Conservation (phyloP, 1,284 basidiomycete genomes). For the Moesziomyces globuligerus region DNA sequence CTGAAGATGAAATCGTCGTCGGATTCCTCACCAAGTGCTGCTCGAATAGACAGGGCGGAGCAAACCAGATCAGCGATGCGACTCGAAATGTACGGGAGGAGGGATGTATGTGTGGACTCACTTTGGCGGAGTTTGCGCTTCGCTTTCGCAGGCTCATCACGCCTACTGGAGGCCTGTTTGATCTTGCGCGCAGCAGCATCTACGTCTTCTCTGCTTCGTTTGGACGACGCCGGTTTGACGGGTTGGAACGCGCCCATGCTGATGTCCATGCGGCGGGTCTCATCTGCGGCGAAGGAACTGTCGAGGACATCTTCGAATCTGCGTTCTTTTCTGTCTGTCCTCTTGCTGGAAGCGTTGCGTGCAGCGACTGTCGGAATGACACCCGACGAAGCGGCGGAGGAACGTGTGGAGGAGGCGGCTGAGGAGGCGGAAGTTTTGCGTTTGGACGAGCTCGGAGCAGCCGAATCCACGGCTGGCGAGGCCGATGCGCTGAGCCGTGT, state of each 20-base stretch:
- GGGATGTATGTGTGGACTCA: constrained; percentile 3
- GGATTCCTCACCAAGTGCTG: constrained; percentile 35
- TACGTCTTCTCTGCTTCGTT: constrained; percentile 11
- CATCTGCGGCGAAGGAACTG: constrained; percentile 27
- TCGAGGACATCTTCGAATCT: constrained; percentile 43
- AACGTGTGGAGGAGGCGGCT: constrained; percentile 26
- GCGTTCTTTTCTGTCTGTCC: constrained; percentile 23
- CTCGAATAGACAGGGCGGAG: background rate
- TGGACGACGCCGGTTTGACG: constrained; percentile 14
- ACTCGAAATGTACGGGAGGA: background rate
- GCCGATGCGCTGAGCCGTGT: constrained; percentile 41
- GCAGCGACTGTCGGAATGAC: constrained; percentile 48
- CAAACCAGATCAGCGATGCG: background rate
- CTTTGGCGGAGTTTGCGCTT: constrained; percentile 42
- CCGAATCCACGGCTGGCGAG: constrained; percentile 15
- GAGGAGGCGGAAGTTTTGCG: constrained; percentile 13
- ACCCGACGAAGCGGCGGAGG: constrained; percentile 41
- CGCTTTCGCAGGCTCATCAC: constrained; percentile 22
- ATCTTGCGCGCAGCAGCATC: constrained; percentile 29
- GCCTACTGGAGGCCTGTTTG: constrained; percentile 21
- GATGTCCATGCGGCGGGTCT: constrained; percentile 30
- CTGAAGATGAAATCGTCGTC: constrained; percentile 53
- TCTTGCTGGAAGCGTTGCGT: constrained; percentile 27
- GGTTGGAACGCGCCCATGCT: constrained; percentile 40
- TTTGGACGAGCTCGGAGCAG: constrained; percentile 17